Conservation (phyloP, 148 eudicot genomes). For the Polygonum maritimum region DNA sequence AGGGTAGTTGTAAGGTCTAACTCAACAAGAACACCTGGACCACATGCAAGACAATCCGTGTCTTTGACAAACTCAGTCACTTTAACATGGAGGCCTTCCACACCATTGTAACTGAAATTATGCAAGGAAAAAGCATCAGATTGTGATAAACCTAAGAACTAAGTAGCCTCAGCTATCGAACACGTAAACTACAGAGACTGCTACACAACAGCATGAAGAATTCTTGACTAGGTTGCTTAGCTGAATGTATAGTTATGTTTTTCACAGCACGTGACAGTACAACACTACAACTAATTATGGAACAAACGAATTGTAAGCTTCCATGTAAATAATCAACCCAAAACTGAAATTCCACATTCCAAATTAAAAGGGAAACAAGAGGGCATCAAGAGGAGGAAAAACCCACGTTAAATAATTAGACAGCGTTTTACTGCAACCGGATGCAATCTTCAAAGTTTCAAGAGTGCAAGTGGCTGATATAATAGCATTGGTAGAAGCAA, state of each 20-base stretch:
- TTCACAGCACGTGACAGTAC: background rate
- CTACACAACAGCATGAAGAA: too few relatives aligned
- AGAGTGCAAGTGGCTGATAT: slow-evolving; percentile 90
- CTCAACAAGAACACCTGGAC: slow-evolving; percentile 87
- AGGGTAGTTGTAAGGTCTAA: slow-evolving; percentile 64
- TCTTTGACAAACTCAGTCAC: slow-evolving; percentile 83
- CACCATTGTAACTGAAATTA: slow-evolving; percentile 73
- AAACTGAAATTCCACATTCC: background rate
- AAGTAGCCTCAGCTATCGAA: background rate
- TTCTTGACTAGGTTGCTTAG: background rate
- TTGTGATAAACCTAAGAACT: background rate
- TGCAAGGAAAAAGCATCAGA: background rate
- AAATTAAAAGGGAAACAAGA: background rate
- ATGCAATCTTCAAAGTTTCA: slow-evolving; percentile 84
- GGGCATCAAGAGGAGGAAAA: slow-evolving; percentile 9
- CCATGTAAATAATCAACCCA: background rate
- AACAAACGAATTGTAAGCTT: background rate
- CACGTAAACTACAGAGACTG: background rate
- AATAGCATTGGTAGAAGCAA: slow-evolving; percentile 95
- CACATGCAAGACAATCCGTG: slow-evolving; percentile 81
- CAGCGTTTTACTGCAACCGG: slow-evolving; percentile 91
- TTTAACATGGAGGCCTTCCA: slow-evolving; percentile 87
- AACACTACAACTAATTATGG: background rate
- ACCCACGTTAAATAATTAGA: slow-evolving; percentile 80
- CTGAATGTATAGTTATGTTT: background rate